These are phyloP conservation scores for Phytophthora vignae DNA, from an alignment of 352 stramenopile genomes.

Conservation along the genomic window DNA sequence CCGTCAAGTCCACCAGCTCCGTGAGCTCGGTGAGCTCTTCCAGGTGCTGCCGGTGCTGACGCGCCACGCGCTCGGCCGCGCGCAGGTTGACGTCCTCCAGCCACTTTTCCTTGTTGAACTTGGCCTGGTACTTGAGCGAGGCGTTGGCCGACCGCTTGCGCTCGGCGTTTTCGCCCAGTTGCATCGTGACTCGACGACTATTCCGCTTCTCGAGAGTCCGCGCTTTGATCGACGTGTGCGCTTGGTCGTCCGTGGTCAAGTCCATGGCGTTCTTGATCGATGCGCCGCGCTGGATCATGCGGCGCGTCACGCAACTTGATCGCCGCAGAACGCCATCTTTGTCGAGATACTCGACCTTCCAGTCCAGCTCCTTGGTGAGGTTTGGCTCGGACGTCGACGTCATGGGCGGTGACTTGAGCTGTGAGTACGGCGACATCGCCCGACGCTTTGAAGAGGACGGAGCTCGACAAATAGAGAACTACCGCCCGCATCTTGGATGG, in stretches of 20 bases:
- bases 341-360: constrained; percentile 52
- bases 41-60: constrained; percentile 44
- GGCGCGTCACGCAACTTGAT: constrained; percentile 36
- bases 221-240: constrained; percentile 27
- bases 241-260: constrained; percentile 36
- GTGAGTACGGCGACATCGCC: constrained; percentile 25
- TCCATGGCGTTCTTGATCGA: constrained; percentile 43
- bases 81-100: constrained; percentile 46
- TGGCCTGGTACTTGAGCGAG: constrained; percentile 39
- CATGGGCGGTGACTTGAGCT: constrained; percentile 31
- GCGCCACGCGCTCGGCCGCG: constrained; percentile 35
- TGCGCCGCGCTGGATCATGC: constrained; percentile 45
- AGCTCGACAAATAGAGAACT: constrained; percentile 20
- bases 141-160: constrained; percentile 40
- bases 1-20: constrained; percentile 43
- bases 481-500: neutral
- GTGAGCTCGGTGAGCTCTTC: constrained; percentile 7
- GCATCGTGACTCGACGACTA: neutral
- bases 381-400: neutral
- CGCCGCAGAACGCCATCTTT: constrained; percentile 53
- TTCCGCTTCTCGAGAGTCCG: constrained; percentile 8
- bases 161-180: constrained; percentile 18
- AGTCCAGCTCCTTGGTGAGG: constrained; percentile 37
- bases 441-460: neutral
- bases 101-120: constrained; percentile 39